Evolutionary conservation across 2,329 filamentous ascomycete genomes (phyloP), one percentile per base, ranked within the genome.

Genomic region (Bipolaris zeicola): DNA sequence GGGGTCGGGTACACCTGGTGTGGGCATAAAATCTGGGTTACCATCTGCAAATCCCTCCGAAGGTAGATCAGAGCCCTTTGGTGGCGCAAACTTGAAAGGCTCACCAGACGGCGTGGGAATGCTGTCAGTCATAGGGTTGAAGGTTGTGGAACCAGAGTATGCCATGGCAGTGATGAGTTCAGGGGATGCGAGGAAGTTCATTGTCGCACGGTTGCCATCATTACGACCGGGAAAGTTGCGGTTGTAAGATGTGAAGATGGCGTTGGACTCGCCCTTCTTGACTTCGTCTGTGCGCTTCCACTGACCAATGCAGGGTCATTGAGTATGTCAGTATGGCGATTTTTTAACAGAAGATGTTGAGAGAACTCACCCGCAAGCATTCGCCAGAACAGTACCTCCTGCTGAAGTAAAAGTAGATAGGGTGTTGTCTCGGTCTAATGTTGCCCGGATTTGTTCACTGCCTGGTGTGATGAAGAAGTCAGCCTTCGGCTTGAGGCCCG

Each of bases 181-280:
- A 6, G 95, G 95, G 0, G 93, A 97, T 8, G 95, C 94, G 50
- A 99, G 85, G 81, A 99, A 99, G 83, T 98, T 99, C 93, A 98
- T 97, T 7, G 95, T 99, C 39, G 89, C 88, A 20, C 91, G 88
- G 81, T 99, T 99, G 61, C 95, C 95, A 73, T 99, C 95, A 76
- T 99, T 99, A 64, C 95, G 90, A 59, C 92, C 94, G 48, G 91
- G 91, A 83, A 99, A 99, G 80, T 99, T 99, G 59, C 95, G 91
- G 84, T 99, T 99, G 82, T 97, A 99, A 0, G 93, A 97, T 8
- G 92, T 94, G 71, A 99, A 86, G 69, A 99, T 98, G 60, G 95
- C 95, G 73, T 99, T 99, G 51, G 86, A 82, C 56, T 93, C 91
- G 60, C 92, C 93, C 80, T 96, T 96, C 65, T 80, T 77, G 16